phyloP scores from a whole-genome alignment of 2,329 filamentous ascomycete species.

The Beauveria pseudobassiana region DNA sequence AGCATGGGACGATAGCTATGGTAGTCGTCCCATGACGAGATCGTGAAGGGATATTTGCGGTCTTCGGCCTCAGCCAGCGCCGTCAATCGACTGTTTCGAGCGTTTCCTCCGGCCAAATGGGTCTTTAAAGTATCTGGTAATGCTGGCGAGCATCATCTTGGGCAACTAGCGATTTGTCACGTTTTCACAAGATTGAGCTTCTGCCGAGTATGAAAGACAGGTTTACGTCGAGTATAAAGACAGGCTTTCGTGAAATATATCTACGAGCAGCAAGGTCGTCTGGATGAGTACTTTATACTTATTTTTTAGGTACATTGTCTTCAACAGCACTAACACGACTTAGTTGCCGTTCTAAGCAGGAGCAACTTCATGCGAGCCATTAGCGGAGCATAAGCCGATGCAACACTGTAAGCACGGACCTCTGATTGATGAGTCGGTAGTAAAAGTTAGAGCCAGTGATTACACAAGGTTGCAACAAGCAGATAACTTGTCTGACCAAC shows the following conservation, averaged over 20 bases:
- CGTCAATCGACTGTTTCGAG: not conserved
- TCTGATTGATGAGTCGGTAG: not conserved
- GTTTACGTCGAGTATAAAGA: no score
- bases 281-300: not conserved
- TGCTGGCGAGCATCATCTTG: not conserved
- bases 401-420: not conserved
- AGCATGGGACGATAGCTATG: constrained; percentile 1
- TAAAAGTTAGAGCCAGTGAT: not conserved
- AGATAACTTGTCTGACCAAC: not conserved
- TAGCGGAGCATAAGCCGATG: not conserved
- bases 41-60: constrained; percentile 8
- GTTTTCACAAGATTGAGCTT: no score
- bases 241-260: no score
- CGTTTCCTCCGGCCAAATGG: not conserved
- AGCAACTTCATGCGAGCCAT: not conserved
- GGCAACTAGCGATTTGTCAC: not conserved
- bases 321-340: no score
- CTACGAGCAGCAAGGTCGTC: no score
- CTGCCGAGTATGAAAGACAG: no score
- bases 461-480: not conserved
- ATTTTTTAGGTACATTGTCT: no score
- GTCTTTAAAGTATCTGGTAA: constrained; percentile 1
- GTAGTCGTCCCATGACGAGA: constrained; percentile 10
- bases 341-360: not conserved
- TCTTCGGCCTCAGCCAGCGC: constrained; percentile 4